These are phyloP conservation scores for Trichoderma citrinoviride DNA, from an alignment of 2,329 filamentous ascomycete species.

Conservation along the genomic window DNA sequence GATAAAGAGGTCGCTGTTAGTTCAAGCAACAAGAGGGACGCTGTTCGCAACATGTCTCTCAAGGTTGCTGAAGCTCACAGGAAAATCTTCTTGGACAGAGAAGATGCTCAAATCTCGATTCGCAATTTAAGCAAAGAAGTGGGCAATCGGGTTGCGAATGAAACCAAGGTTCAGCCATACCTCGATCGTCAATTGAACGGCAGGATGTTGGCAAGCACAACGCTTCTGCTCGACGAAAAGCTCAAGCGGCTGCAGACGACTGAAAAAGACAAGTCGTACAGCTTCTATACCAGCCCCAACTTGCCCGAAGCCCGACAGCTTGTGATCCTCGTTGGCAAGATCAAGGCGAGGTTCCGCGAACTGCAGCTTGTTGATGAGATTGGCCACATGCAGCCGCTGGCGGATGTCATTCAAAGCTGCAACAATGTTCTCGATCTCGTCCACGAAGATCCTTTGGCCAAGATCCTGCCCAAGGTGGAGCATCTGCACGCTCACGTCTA, in stretches of 20 bases:
- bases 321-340: conserved; percentile 64
- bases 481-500: conserved; percentile 81
- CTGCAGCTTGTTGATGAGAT: conserved; percentile 67
- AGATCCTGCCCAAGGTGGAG: conserved; percentile 81
- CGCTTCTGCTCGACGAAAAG: conserved; percentile 64
- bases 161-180: conserved; percentile 31
- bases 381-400: conserved; percentile 69
- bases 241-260: conserved; percentile 43
- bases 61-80: conserved; percentile 60
- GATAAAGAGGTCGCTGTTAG: conserved; percentile 36
- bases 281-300: conserved; percentile 87
- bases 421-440: conserved; percentile 71
- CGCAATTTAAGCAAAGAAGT: conserved; percentile 44
- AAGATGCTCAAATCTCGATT: conserved; percentile 44
- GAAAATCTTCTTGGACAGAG: conserved; percentile 48
- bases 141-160: conserved; percentile 38
- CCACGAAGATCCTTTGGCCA: conserved; percentile 80
- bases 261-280: conserved; percentile 55
- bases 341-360: conserved; percentile 69
- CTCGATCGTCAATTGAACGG: conserved; percentile 44
- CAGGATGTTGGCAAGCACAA: conserved; percentile 61
- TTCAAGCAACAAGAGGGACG: conserved; percentile 35
- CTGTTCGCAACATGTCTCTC: conserved; percentile 56
- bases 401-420: conserved; percentile 74
- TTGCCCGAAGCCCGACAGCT: conserved; percentile 72